Evolutionary conservation across 2,329 filamentous ascomycete genomes (phyloP).

Genomic region (Fusarium caatingaense): DNA sequence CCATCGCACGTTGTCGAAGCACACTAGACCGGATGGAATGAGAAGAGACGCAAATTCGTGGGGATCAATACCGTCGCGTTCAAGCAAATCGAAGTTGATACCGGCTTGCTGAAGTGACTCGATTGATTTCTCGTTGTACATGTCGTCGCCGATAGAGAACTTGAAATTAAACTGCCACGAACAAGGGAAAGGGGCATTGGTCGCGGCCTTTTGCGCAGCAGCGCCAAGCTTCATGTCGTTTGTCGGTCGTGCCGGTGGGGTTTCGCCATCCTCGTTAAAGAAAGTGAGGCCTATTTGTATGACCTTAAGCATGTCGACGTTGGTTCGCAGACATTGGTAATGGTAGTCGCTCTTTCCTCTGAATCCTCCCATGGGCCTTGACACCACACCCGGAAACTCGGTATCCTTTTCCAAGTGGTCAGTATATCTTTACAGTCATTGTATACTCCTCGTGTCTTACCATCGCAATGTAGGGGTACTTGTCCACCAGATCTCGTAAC

Average conservation of each 20-base stretch:
- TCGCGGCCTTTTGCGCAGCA: conserved; percentile 54
- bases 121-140: conserved; percentile 97
- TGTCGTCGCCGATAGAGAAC: conserved; percentile 93
- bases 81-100: conserved; percentile 88
- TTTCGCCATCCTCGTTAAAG: conserved; percentile 90
- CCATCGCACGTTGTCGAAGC: conserved; percentile 91
- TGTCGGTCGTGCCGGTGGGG: conserved; percentile 76
- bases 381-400: conserved; percentile 97
- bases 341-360: conserved; percentile 97
- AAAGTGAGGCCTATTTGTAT: conserved; percentile 96
- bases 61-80: conserved; percentile 90
- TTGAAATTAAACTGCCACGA: conserved; percentile 99
- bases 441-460: conserved; percentile 63
- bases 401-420: conserved; percentile 75
- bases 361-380: conserved; percentile 93
- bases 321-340: conserved; percentile 96
- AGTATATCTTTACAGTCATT: conserved; percentile 14
- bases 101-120: conserved; percentile 89
- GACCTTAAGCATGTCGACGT: conserved; percentile 96
- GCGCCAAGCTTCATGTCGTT: conserved; percentile 55
- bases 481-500: conserved; percentile 84
- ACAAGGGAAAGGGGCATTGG: conserved; percentile 73
- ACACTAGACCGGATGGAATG: conserved; percentile 90
- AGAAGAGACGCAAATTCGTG: conserved; percentile 88
- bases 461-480: conserved; percentile 97